Base-by-base conservation (phyloP, 495 filamentous ascomycete genomes). In the Aspergillus kassunensis region DNA sequence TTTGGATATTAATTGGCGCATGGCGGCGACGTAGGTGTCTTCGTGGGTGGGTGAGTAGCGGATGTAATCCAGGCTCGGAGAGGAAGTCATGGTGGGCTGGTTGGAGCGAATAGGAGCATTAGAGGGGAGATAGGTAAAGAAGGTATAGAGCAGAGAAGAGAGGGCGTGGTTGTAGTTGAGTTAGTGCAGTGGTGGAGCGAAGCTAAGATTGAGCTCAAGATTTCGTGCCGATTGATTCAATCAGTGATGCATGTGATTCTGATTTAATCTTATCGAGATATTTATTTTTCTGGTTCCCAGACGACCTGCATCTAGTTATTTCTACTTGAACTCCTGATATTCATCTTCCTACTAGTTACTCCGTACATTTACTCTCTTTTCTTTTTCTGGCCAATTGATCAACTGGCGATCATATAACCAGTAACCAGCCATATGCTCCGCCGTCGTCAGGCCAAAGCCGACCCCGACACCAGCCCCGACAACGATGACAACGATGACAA, bases 1-100 rank as follows among this genome's bases (percentile, higher is more conserved):
- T 54, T 92, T 93, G 23, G 91, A 95, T 64, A 99, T 99, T 62
- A 99, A 70, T 49, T 90, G 82, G 45, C 95, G 82, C 71, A 99
- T 97, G 19, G 88, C 81, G 39, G 90, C 82, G 37, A 97, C 83
- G 58, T 93, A 95, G 42, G 80, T 70, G 29, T 84, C 80, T 63
- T 97, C 95, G 55, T 90, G 84, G 7, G 74, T 65, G 60, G 82
- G 79, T 46, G 90, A 80, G 66, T 97, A 99, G 63, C 88, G 89
- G 53, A 90, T 77, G 69, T 96, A 97, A 53, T 77, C 77, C 52
- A 96, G 80, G 59, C 16, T 20, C n/a, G 16, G 19, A 16, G 43
- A 18, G 18, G 47, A 15, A 49, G n/a, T n/a, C n/a, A n/a, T n/a
- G n/a, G n/a, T n/a, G n/a, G n/a, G n/a, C n/a, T n/a, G n/a, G n/a